Evolutionary conservation across 2,329 filamentous ascomycete genomes (phyloP), one percentile per base, ranked within the genome.

Genomic region (Hypoxylon sp.): DNA sequence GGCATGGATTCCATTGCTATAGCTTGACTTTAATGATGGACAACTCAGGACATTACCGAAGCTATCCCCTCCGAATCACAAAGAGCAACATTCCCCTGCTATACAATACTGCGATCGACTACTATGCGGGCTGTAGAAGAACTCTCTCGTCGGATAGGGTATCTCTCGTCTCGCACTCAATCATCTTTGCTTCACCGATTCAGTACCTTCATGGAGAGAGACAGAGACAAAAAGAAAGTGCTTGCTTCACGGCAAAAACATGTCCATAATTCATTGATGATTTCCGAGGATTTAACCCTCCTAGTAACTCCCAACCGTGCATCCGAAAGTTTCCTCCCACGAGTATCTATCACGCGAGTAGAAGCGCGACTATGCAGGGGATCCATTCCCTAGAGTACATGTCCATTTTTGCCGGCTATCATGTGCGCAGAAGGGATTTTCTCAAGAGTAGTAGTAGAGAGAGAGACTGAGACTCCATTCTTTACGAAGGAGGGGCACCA

Each of bases 401-500:
- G 62, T 60, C 62, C 66, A 64, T 63, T 56, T 9, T n/a, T n/a
- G n/a, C 59, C 61, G 64, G 64, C 59, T 61, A 59, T 54, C 62
- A 64, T 66, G 63, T 65, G 63, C 56, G 57, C 68, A 60, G 62
- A 67, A 67, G 62, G 66, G 66, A 64, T 60, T 63, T 58, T 66
- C 57, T 71, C 9, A 69, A 74, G 68, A 74, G 67, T 72, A 73
- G 69, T 73, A 69, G 70, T 67, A 71, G 70, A n/a, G n/a, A n/a
- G n/a, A n/a, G n/a, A n/a, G n/a, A n/a, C n/a, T n/a, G n/a, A n/a
- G n/a, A n/a, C n/a, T n/a, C n/a, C 69, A 68, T 64, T 65, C 67
- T 72, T 81, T 82, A 85, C 71, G 83, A 86, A 66, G 84, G 78
- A 73, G 88, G 84, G 78, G 88, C 85, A 72, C 88, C 88, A 81